phyloP scores from a whole-genome alignment of 2,329 filamentous ascomycete genomes.

The Pseudocercospora fijiensis region DNA sequence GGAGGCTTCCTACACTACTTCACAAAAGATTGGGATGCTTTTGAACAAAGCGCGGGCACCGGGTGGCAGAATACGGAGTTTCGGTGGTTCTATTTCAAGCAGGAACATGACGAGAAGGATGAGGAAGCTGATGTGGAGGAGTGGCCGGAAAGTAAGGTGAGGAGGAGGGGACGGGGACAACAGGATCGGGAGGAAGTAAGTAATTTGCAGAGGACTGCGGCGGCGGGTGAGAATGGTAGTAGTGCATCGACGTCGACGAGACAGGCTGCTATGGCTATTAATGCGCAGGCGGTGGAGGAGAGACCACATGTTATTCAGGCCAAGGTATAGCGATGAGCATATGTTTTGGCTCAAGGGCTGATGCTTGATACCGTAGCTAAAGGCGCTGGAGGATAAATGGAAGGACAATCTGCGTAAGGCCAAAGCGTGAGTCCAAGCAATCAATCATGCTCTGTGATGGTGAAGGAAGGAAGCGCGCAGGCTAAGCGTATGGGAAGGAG shows the following conservation, averaged over 20 bases:
- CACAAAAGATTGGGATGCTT: slow-evolving; percentile 75
- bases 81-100: neutral
- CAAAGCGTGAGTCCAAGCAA: neutral
- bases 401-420: neutral
- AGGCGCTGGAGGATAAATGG: neutral
- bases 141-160: neutral
- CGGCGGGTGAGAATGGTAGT: neutral
- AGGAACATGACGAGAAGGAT: neutral
- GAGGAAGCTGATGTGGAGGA: slow-evolving; percentile 4
- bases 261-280: neutral
- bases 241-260: neutral
- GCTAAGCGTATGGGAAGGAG: neutral
- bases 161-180: slow-evolving; percentile 2
- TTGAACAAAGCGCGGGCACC: slow-evolving; percentile 55
- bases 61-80: slow-evolving; percentile 74
- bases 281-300: neutral
- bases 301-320: slow-evolving; percentile 11
- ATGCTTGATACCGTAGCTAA: neutral
- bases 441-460: neutral
- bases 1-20: slow-evolving; percentile 79
- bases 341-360: neutral
- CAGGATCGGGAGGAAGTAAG: slow-evolving; percentile 15
- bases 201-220: slow-evolving; percentile 12
- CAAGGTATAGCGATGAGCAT: slow-evolving; percentile 12
- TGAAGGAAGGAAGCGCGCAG: neutral